phyloP scores from a whole-genome alignment of 257 asterid genomes.

The Voacanga thouarsii region DNA sequence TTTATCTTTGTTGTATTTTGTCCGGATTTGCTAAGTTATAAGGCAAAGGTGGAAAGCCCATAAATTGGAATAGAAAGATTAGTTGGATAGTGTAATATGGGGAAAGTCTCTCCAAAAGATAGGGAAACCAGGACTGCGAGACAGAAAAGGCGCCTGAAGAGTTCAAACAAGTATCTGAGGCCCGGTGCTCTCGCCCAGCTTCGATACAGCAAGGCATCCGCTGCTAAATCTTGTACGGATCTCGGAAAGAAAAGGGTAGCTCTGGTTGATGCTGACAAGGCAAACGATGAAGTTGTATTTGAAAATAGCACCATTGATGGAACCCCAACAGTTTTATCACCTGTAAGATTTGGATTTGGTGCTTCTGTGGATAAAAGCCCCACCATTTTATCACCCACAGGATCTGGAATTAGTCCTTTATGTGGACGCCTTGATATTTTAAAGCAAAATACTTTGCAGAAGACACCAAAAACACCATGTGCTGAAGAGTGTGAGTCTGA shows the following conservation, averaged over 20 bases:
- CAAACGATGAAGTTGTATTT: slow-evolving; percentile 22
- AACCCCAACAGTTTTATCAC: slow-evolving; percentile 45
- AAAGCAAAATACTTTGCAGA: slow-evolving; percentile 41
- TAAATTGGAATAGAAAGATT: slow-evolving; percentile 7
- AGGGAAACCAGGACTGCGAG: slow-evolving; percentile 42
- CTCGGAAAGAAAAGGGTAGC: slow-evolving; percentile 76
- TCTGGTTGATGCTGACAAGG: slow-evolving; percentile 33
- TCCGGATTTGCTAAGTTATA: slow-evolving; percentile 3
- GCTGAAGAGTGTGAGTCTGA: slow-evolving; percentile 44
- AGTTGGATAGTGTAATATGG: slow-evolving; percentile 36
- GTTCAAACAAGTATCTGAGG: slow-evolving; percentile 57
- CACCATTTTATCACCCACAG: slow-evolving; percentile 42
- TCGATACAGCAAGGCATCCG: slow-evolving; percentile 62
- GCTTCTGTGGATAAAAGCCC: slow-evolving; percentile 41
- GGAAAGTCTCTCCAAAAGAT: slow-evolving; percentile 62
- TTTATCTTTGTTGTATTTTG: neutral
- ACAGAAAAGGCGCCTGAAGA: slow-evolving; percentile 51
- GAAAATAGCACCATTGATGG: slow-evolving; percentile 26
- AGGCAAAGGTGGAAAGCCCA: neutral
- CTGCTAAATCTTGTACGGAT: slow-evolving; percentile 73
- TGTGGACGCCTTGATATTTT: slow-evolving; percentile 27
- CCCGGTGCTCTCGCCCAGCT: slow-evolving; percentile 93
- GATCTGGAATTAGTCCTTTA: slow-evolving; percentile 38
- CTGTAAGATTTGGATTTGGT: slow-evolving; percentile 51
- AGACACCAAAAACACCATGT: slow-evolving; percentile 71